These are phyloP conservation scores for Corymbia maculata DNA, from an alignment of 345 rosid genomes.

Conservation along the genomic window DNA sequence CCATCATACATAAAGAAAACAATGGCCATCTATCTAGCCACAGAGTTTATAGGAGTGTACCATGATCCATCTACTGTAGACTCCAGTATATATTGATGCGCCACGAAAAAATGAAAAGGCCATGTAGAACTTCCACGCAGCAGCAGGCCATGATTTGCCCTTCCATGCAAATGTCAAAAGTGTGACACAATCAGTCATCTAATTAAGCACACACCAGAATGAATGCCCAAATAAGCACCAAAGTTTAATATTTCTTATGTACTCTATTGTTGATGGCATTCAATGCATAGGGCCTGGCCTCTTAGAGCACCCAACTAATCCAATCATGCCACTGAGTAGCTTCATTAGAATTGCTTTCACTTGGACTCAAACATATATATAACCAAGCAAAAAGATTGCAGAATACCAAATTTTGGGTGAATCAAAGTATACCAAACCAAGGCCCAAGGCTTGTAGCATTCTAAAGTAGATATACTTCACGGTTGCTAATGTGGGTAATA, in stretches of 20 bases:
- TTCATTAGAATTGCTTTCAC: background rate
- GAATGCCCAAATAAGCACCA: background rate
- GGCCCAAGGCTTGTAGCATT: background rate
- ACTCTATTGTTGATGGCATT: background rate
- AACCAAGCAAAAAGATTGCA: background rate
- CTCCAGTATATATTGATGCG: slow-evolving; percentile 71
- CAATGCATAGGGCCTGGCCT: background rate
- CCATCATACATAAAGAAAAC: background rate
- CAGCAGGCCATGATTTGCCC: slow-evolving; percentile 89
- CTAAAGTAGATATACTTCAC: background rate
- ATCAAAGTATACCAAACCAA: background rate
- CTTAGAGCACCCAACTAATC: background rate
- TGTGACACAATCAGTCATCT: background rate
- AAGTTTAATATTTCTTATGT: background rate
- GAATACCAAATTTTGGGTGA: background rate
- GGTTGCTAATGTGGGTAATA: background rate
- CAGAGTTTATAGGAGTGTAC: slow-evolving; percentile 23
- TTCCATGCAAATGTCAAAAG: slow-evolving; percentile 19
- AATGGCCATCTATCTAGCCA: background rate
- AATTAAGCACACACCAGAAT: background rate
- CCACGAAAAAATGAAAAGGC: slow-evolving; percentile 88
- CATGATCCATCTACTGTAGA: slow-evolving; percentile 84
- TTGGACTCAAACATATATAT: background rate
- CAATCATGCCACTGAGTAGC: background rate
- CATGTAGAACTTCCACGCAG: slow-evolving; percentile 83